Conservation (phyloP, 805 yeast species). For the Clavispora phyllophila region DNA sequence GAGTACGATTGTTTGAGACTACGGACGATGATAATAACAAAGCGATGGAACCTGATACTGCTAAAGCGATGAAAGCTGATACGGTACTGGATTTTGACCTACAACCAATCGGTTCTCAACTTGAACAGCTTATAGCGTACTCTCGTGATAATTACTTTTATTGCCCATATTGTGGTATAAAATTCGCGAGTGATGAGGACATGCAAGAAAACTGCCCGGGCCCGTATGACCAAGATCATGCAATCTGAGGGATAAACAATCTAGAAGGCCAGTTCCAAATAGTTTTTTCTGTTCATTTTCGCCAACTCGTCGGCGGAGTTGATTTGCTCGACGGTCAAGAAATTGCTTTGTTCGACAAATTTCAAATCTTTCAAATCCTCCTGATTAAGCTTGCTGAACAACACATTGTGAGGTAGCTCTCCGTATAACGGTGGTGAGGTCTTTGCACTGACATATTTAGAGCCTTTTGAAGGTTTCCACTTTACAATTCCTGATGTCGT, state of each 20-base stretch:
- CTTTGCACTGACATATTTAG: slow-evolving; percentile 11
- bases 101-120: not conserved
- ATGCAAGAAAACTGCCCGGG: slow-evolving; percentile 14
- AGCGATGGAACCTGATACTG: not conserved
- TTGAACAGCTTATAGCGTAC: slow-evolving; percentile 2
- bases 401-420: slow-evolving; percentile 9
- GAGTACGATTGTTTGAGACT: not conserved
- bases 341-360: slow-evolving; percentile 14
- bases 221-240: slow-evolving; percentile 1
- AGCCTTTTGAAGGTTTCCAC: slow-evolving; percentile 7
- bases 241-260: not conserved
- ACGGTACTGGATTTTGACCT: not conserved
- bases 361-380: slow-evolving; percentile 9
- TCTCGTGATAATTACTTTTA: slow-evolving; percentile 8
- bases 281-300: slow-evolving; percentile 1
- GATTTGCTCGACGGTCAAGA: slow-evolving; percentile 12
- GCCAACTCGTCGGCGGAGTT: slow-evolving; percentile 13
- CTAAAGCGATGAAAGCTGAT: not conserved
- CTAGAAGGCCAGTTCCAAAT: slow-evolving; percentile 9
- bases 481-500: slow-evolving; percentile 3
- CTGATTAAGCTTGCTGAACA: slow-evolving; percentile 15
- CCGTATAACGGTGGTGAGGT: slow-evolving; percentile 19
- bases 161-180: slow-evolving; percentile 13
- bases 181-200: slow-evolving; percentile 6
- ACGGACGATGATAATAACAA: not conserved